Conservation (phyloP, 192 early-diverging fungal genomes). For the Coemansia biformis region DNA sequence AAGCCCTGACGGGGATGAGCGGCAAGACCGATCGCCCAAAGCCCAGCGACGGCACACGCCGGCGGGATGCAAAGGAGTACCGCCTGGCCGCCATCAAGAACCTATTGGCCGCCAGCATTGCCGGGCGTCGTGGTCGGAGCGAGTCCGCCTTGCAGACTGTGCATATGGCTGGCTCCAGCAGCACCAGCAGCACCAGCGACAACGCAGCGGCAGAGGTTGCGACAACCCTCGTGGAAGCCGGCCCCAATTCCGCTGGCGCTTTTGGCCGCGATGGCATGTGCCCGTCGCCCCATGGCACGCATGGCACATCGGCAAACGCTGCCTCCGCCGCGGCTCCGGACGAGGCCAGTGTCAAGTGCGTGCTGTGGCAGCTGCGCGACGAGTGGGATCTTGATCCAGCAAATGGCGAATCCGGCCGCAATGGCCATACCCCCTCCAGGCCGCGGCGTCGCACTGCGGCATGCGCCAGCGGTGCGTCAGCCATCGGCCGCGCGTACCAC, state of each 20-base stretch:
- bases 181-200: constrained; percentile 7
- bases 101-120: constrained; percentile 4
- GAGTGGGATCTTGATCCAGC: constrained; percentile 48
- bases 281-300: constrained; percentile 24
- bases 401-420: constrained; percentile 20
- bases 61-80: constrained; percentile 30
- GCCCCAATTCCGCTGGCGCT: neutral
- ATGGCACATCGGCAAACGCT: constrained; percentile 19
- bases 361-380: constrained; percentile 47
- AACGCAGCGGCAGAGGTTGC: neutral
- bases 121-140: neutral
- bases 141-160: too few relatives aligned
- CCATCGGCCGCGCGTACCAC: constrained; percentile 23
- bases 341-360: constrained; percentile 17
- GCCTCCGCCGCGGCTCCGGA: constrained; percentile 19
- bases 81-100: constrained; percentile 16
- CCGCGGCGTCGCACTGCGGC: too few relatives aligned
- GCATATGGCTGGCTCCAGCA: constrained; percentile 1
- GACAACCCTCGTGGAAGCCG: neutral
- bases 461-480: neutral
- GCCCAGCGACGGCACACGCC: too few relatives aligned
- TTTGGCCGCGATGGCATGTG: constrained; percentile 13
- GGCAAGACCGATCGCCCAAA: too few relatives aligned
- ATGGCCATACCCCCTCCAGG: neutral
- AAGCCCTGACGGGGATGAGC: neutral